Evolutionary conservation across 768 basidiomycete genomes (phyloP).

Genomic region (Mycena albidolilacea): DNA sequence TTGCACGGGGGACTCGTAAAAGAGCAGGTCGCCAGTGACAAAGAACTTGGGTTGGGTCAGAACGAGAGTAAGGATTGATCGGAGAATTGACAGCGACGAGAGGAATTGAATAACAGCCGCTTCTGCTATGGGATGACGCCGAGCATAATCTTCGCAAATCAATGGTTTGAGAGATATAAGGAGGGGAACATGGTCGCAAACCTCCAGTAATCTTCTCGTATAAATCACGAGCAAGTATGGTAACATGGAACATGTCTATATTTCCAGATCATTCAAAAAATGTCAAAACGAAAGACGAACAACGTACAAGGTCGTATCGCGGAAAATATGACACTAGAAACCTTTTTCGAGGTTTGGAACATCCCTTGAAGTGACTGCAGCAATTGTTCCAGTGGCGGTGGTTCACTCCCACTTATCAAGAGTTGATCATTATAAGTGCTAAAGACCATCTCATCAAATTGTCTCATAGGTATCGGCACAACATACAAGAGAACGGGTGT

Average conservation of each 20-base stretch:
- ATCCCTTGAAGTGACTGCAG: conserved; percentile 12
- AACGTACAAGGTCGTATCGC: conserved; percentile 11
- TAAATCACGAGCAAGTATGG: too few species aligned
- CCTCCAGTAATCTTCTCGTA: too few species aligned
- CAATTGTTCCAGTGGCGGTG: conserved; percentile 16
- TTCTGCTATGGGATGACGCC: conserved; percentile 23
- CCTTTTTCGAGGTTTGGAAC: conserved; percentile 1
- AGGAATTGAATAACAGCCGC: conserved; percentile 19
- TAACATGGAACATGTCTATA: conserved; percentile 24
- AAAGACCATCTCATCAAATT: neutral
- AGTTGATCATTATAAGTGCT: conserved; percentile 29
- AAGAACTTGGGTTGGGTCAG: conserved; percentile 17
- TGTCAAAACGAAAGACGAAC: neutral
- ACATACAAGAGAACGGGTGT: conserved; percentile 29
- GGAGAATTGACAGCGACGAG: conserved; percentile 19
- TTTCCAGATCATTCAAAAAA: neutral
- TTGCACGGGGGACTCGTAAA: neutral
- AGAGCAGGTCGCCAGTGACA: neutral
- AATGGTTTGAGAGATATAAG: neutral
- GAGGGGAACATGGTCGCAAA: neutral
- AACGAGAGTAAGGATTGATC: conserved; percentile 23
- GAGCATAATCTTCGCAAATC: conserved; percentile 26
- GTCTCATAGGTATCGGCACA: neutral
- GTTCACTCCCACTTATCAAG: conserved; percentile 12
- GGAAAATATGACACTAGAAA: neutral